Evolutionary conservation across 306 rosid species (phyloP).

Genomic region (Psophocarpus tetragonolobus): DNA sequence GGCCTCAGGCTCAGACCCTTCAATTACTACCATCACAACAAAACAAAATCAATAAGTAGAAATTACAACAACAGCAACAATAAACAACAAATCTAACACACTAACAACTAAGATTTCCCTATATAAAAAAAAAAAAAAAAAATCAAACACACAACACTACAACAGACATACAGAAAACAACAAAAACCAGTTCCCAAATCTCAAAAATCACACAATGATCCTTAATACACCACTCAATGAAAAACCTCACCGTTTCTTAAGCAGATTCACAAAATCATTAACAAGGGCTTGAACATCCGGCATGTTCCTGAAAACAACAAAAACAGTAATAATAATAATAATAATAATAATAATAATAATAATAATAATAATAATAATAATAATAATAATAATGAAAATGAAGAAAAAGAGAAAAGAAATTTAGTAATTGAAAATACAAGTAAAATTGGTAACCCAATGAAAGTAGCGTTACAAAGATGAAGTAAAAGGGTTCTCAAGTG

Average conservation of each 20-base stretch:
- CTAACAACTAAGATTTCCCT: too few relatives aligned
- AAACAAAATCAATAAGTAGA: too few relatives aligned
- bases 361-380: too few relatives aligned
- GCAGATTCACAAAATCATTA: constrained; percentile 74
- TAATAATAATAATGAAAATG: neutral
- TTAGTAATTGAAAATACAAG: neutral
- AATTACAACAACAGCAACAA: too few relatives aligned
- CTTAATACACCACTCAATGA: constrained; percentile 13
- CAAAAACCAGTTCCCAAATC: neutral
- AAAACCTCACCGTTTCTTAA: too few relatives aligned
- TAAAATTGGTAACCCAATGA: constrained; percentile 18
- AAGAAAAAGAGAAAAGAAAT: neutral
- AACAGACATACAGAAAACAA: neutral
- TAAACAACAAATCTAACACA: too few relatives aligned
- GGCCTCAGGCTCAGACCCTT: too few relatives aligned
- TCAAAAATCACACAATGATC: neutral
- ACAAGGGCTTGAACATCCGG: constrained; percentile 85
- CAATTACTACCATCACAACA: too few relatives aligned
- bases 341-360: neutral
- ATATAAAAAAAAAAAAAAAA: too few relatives aligned
- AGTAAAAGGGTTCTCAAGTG: neutral
- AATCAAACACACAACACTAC: too few relatives aligned
- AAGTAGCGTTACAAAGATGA: neutral
- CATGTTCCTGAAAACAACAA: constrained; percentile 55
- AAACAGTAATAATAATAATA: neutral